Conservation (phyloP, 176 grass and related monocot genomes). For the Poa pratensis region DNA sequence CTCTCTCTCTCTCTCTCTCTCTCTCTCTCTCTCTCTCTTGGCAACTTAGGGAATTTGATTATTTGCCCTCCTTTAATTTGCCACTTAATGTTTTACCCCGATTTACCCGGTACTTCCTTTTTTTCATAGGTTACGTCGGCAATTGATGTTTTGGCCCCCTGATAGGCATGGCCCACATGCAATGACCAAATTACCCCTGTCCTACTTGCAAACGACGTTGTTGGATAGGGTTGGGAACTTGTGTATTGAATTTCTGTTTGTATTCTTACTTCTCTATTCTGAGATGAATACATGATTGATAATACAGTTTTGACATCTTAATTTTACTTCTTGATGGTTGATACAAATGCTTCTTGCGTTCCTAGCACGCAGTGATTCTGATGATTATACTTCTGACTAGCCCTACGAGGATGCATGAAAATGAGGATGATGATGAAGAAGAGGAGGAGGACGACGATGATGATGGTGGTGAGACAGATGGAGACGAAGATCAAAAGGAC, state of each 20-base stretch:
- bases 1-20: not conserved
- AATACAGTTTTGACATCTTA: not conserved
- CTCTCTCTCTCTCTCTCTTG: not conserved
- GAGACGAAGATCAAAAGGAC: not conserved
- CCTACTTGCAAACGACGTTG: not conserved
- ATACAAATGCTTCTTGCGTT: too few species aligned
- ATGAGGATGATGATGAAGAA: too few species aligned
- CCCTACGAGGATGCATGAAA: not conserved
- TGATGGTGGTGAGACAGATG: not conserved
- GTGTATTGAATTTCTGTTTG: not conserved
- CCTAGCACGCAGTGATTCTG: too few species aligned
- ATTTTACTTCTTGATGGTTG: constrained; percentile 2
- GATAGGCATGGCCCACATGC: too few species aligned
- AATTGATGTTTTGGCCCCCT: too few species aligned
- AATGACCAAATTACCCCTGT: too few species aligned
- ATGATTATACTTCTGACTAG: constrained; percentile 15
- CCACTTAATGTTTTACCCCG: too few species aligned
- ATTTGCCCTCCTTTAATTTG: too few species aligned
- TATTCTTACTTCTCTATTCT: not conserved
- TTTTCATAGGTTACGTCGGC: too few species aligned
- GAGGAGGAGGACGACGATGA: not conserved
- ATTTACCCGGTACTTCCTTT: too few species aligned
- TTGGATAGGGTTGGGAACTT: not conserved
- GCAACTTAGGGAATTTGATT: too few species aligned
- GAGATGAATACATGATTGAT: not conserved